Percentiles rank a stretch among this genome's conserved stretches.
Conservation (phyloP, 1,139 yeast species). For the Oligophagozyma castellii region DNA sequence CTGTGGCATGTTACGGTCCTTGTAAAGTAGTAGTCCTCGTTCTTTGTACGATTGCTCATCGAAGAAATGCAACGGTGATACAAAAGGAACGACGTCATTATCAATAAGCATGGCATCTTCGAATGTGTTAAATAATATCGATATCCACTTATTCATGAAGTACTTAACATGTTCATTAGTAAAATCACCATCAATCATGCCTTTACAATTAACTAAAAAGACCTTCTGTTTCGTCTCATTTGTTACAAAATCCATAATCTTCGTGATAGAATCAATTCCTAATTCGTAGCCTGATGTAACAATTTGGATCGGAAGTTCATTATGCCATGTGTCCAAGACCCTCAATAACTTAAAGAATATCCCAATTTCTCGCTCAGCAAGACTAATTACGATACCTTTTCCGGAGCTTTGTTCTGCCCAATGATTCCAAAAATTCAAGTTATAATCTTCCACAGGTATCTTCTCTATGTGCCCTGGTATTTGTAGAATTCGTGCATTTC, state of each 20-base stretch:
- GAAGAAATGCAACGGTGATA: conserved; percentile 28
- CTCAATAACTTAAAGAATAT: conserved; percentile 3
- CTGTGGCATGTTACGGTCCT: conserved; percentile 31
- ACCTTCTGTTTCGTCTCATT: conserved; percentile 4
- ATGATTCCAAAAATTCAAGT: conserved; percentile 4
- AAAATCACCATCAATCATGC: conserved; percentile 2
- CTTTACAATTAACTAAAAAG: conserved; percentile 1
- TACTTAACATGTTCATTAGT: background rate
- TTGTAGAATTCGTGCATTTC: conserved; percentile 1
- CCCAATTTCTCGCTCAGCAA: conserved; percentile 2
- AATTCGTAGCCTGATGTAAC: conserved; percentile 4
- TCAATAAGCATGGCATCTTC: conserved; percentile 37
- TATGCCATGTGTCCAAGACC: conserved; percentile 3
- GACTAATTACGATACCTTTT: conserved; percentile 7
- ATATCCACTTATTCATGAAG: conserved; percentile 4
- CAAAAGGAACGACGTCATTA: conserved; percentile 34
- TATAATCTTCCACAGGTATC: conserved; percentile 2
- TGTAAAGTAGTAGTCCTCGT: conserved; percentile 33
- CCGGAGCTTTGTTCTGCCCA: conserved; percentile 5
- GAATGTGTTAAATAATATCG: conserved; percentile 32
- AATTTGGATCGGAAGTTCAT: conserved; percentile 7
- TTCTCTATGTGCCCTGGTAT: conserved; percentile 4
- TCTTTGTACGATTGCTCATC: conserved; percentile 24
- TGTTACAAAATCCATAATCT: conserved; percentile 1
- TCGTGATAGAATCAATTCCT: background rate